Conservation (phyloP, 73 alveolate genomes). For the Halteria grandinella region DNA sequence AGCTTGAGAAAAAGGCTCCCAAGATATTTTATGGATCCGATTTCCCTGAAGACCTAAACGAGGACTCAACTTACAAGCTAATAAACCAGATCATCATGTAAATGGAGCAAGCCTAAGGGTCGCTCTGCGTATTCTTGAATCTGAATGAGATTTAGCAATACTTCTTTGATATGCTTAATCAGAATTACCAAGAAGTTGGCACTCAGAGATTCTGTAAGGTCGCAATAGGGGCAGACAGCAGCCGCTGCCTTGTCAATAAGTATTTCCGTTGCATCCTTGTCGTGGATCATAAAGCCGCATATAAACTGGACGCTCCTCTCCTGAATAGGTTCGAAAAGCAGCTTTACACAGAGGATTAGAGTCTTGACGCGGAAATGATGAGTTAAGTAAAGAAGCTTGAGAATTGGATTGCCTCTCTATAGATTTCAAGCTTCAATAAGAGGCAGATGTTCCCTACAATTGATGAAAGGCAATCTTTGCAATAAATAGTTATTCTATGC, state of each 20-base stretch:
- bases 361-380: too few species aligned
- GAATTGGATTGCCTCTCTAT: too few species aligned
- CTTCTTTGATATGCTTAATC: constrained; percentile 64
- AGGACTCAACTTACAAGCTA: constrained; percentile 35
- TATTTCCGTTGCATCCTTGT: constrained; percentile 50
- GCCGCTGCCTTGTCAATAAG: constrained; percentile 39
- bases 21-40: constrained; percentile 68
- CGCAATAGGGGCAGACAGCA: constrained; percentile 57
- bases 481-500: neutral
- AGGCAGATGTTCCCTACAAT: constrained; percentile 39
- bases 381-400: too few species aligned
- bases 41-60: constrained; percentile 62
- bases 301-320: constrained; percentile 62
- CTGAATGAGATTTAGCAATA: constrained; percentile 52
- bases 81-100: constrained; percentile 53
- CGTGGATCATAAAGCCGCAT: constrained; percentile 18
- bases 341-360: neutral
- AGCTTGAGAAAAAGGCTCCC: neutral
- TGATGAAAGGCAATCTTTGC: constrained; percentile 26
- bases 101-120: constrained; percentile 73
- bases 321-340: constrained; percentile 67
- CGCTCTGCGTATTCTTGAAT: constrained; percentile 34
- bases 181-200: constrained; percentile 38
- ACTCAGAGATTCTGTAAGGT: constrained; percentile 52
- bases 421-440: neutral